Percentiles rank a stretch among this genome's conserved stretches.
phyloP scores from a whole-genome alignment of 1,284 basidiomycete species.

The Albatrellus sp. region DNA sequence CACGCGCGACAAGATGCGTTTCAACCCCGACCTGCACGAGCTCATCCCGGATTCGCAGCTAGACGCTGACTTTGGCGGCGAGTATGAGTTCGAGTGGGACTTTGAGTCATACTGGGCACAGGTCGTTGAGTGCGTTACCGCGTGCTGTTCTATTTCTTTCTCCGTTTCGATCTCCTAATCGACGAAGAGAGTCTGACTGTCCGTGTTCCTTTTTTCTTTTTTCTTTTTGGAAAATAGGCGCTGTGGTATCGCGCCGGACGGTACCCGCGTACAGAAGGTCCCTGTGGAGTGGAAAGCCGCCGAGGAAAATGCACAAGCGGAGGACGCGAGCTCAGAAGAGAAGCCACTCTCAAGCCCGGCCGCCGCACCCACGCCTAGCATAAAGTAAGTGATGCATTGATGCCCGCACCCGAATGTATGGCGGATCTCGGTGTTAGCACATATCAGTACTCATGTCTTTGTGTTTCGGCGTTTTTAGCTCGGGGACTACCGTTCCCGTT shows the following conservation, averaged over 20 bases:
- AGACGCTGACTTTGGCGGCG: constrained; percentile 74
- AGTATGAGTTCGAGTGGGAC: constrained; percentile 70
- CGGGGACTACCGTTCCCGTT: no score
- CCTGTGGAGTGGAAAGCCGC: neutral
- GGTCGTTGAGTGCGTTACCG: constrained; percentile 55
- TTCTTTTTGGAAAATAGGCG: no score
- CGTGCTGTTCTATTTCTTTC: no score
- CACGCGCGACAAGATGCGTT: constrained; percentile 86
- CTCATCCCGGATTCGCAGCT: constrained; percentile 69
- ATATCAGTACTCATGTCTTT: no score
- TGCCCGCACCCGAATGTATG: no score
- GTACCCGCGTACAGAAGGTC: constrained; percentile 30
- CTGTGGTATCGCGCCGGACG: constrained; percentile 50
- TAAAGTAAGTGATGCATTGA: no score
- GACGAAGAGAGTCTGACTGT: neutral
- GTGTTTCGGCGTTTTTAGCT: no score
- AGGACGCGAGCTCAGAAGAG: neutral
- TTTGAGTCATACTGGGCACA: constrained; percentile 70
- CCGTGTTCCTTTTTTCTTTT: neutral
- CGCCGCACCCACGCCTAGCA: neutral
- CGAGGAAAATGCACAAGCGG: neutral
- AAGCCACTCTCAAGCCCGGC: neutral
- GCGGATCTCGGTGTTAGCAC: no score
- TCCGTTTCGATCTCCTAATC: neutral
- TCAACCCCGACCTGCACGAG: constrained; percentile 57